Base-by-base conservation (phyloP, 2,329 filamentous ascomycete genomes). In the Colletotrichum sojae region DNA sequence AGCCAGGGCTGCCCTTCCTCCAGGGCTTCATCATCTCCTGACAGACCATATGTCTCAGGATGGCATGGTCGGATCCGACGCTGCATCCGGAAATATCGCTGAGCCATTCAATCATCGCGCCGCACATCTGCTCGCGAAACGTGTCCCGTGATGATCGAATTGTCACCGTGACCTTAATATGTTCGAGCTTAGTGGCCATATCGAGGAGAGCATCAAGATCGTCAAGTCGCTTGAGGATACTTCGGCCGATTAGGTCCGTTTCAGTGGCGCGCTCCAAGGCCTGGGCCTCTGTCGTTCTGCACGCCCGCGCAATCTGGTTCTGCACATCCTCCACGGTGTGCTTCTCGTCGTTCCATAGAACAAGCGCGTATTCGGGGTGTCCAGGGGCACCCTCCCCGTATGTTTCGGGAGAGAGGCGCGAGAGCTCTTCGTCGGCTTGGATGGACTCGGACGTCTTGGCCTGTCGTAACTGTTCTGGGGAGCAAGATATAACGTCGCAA, bases 261-360 rank as follows among this genome's bases (percentile, higher is more conserved):
- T 98, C 95, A 75, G 94, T 91, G 0, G 96, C 96, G 74, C 93
- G 92, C 53, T 88, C 82, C 20, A 90, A 82, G 3, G 94, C 95
- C 71, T 94, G 92, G 5, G 84, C 85, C 69, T 86, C 83, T 6
- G 90, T 88, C 73, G 93, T 91, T 70, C 88, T 89, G 83, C 96
- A 99, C 57, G 96, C 96, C 72, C 95, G 89, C 3, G 94, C 92
- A 22, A 99, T 94, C 78, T 98, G 95, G 66, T 97, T 90, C 73
- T 91, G 88, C 6, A 99, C 95, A 78, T 99, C 96, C 54, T 91
- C 89, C 51, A 98, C 91, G 0, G 96, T 99, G 78, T 99, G 96
- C 80, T 99, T 99, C 82, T 99, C 96, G 73, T 99, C 96, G 75
- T 99, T 99, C 96, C 96, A 99, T 5, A 99, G 84, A 16, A 98